Base-by-base conservation (phyloP, 2,329 filamentous ascomycete species). In the Aspergillus glaucus region DNA sequence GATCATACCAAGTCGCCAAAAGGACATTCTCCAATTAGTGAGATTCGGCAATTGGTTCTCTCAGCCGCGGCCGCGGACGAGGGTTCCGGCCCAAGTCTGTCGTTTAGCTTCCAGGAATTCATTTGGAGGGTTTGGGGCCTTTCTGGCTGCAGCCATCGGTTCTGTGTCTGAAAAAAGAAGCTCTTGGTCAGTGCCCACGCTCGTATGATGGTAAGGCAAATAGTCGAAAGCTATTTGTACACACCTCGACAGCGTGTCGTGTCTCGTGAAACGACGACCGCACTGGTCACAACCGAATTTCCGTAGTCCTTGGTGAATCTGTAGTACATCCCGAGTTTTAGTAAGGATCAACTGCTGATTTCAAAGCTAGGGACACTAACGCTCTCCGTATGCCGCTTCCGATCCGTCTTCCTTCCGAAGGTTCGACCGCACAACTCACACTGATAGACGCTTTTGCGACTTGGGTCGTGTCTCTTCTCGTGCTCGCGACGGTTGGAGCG, bases 401-500 rank as follows among this genome's bases (percentile, higher is more conserved):
- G 76, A 65, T 95, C 90, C 1, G 89, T 91, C 69, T 86, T 90
- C 58, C 90, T 80, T 15, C 88, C 87, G 67, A 95, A 95, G 45
- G 81, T 80, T 70, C 86, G 88, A 56, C 71, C 77, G 69, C 90
- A 95, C 46, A 77, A 79, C 2, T 76, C 67, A 67, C 90, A 95
- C 1, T 77, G 75, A 60, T 88, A 86, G 0, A 84, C 82, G 59
- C 87, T 87, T 59, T 81, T 80, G 49, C 86, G 78, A 50, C 80
- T 78, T 12, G 87, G 82, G 62, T 93, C 83, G 62, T 95, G 90
- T 1, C 84, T 91, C 62, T 91, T 85, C 77, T 91, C 79, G 65
- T 95, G 90, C 26, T 88, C 86, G 62, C 87, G 90, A 71, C 85
- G 88, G 69, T 95, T 95, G 73, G 92, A 94, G 60, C 82, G 85